Evolutionary conservation across 768 basidiomycete species (phyloP).

Genomic region (Leccinellum luteum): DNA sequence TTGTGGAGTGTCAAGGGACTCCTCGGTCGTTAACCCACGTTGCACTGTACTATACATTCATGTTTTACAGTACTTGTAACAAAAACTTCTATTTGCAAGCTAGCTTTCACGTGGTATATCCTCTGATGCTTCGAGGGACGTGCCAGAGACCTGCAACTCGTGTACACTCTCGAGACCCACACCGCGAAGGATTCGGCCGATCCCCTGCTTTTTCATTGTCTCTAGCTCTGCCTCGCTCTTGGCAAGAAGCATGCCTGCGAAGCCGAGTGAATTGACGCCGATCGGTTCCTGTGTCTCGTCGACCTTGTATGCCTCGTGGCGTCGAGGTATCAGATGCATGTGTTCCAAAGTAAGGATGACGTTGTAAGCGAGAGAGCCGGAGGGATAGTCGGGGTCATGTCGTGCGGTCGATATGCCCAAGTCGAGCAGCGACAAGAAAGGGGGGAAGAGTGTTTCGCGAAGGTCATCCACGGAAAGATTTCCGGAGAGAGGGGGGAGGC

Average conservation of each 20-base stretch:
- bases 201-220: conserved; percentile 59
- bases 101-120: conserved; percentile 1
- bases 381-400: conserved; percentile 59
- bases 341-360: conserved; percentile 79
- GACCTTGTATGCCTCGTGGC: conserved; percentile 55
- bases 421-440: conserved; percentile 75
- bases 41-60: background rate
- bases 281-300: conserved; percentile 54
- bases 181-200: conserved; percentile 58
- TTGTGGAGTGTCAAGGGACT: conserved; percentile 52
- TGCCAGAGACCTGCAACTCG: conserved; percentile 58
- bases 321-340: conserved; percentile 82
- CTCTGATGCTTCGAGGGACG: conserved; percentile 37
- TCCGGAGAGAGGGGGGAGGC: conserved; percentile 34
- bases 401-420: conserved; percentile 72
- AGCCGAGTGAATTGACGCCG: conserved; percentile 84
- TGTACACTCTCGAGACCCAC: conserved; percentile 70
- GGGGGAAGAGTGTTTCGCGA: conserved; percentile 49
- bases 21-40: conserved; percentile 21
- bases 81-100: background rate
- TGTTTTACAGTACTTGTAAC: background rate
- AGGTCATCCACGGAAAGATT: conserved; percentile 39
- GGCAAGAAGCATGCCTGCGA: conserved; percentile 85
- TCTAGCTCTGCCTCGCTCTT: conserved; percentile 78
- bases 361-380: conserved; percentile 77